Evolutionary conservation across 441 rosid species (phyloP), one percentile per base, ranked within the genome.

Genomic region (Macaranga tanarius): DNA sequence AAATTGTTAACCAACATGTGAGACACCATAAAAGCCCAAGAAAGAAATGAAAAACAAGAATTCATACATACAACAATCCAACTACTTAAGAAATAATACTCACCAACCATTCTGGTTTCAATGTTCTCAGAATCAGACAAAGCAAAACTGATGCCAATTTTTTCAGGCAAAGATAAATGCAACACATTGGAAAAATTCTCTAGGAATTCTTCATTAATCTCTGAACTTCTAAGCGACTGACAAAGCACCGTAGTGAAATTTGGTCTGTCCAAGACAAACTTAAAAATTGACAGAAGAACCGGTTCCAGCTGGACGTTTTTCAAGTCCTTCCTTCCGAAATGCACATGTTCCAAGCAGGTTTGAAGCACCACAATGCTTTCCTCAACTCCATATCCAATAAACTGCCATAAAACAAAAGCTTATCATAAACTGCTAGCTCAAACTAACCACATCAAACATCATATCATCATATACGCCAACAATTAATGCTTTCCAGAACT

Each of bases 71-170:
- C 59, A 79, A 62, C 61, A 70, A 64, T 20, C 58, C 4, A n/a
- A 50, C 34, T 42, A 69, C 13, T 22, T 16, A 56, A 48, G 65
- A 42, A 67, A 20, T 9, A 28, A 62, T 71, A 65, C 88, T 76
- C 75, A 88, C 98, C 98, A 59, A 77, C 72, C 71, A 79, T 80
- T 77, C 81, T 82, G 23, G 81, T 78, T 34, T 88, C 97, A 26
- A 72, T 75, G 72, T 79, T 82, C 59, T 88, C 96, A 34, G 88
- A 86, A 69, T 87, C 89, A 38, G 87, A 84, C 28, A 93, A 82
- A 56, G 97, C 94, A 63, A 96, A 90, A 81, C 88, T 93, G 73
- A 89, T 74, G 75, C 77, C 85, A 73, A 96, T 81, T 79, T 87
- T 96, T 76, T 96, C 97, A 64, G 86, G 72, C 63, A 82, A 55